phyloP scores from a whole-genome alignment of 2,329 filamentous ascomycete genomes.

The Whalleya microplaca region DNA sequence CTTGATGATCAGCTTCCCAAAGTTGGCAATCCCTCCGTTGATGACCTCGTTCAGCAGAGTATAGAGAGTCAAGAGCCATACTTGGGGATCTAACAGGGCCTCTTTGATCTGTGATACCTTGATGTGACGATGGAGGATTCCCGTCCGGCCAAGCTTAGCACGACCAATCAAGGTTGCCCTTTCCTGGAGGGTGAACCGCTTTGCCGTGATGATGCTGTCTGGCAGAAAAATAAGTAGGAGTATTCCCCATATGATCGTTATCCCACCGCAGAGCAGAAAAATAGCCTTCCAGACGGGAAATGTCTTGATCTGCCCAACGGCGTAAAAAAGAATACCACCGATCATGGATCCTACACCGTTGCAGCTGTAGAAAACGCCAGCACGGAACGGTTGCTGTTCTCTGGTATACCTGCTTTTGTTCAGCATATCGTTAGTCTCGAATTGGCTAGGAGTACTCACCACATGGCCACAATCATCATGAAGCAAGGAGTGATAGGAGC shows the following conservation, averaged over 20 bases:
- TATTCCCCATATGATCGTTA: conserved; percentile 47
- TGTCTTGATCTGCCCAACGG: conserved; percentile 44
- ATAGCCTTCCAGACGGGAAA: conserved; percentile 50
- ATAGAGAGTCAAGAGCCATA: conserved; percentile 49
- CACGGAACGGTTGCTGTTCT: conserved; percentile 50
- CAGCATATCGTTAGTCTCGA: background rate
- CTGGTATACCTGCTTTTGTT: conserved; percentile 42
- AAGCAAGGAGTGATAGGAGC: conserved; percentile 29
- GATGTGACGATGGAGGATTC: conserved; percentile 51
- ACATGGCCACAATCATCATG: conserved; percentile 30
- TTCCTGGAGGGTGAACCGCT: conserved; percentile 46
- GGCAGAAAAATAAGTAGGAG: conserved; percentile 47
- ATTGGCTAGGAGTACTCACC: conserved; percentile 14
- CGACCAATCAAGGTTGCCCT: conserved; percentile 47
- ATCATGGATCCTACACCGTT: conserved; percentile 44
- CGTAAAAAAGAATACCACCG: conserved; percentile 42
- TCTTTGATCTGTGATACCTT: conserved; percentile 53
- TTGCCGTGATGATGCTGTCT: conserved; percentile 46
- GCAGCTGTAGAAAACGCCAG: conserved; percentile 47
- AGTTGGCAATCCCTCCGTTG: conserved; percentile 58
- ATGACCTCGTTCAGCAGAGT: conserved; percentile 56
- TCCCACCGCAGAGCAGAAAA: conserved; percentile 48
- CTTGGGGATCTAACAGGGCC: conserved; percentile 47
- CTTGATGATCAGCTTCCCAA: conserved; percentile 60
- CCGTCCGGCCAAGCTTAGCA: conserved; percentile 43